These are phyloP conservation scores for Coelastrella sp. DNA, from an alignment of 139 green algal species.

Conservation along the genomic window DNA sequence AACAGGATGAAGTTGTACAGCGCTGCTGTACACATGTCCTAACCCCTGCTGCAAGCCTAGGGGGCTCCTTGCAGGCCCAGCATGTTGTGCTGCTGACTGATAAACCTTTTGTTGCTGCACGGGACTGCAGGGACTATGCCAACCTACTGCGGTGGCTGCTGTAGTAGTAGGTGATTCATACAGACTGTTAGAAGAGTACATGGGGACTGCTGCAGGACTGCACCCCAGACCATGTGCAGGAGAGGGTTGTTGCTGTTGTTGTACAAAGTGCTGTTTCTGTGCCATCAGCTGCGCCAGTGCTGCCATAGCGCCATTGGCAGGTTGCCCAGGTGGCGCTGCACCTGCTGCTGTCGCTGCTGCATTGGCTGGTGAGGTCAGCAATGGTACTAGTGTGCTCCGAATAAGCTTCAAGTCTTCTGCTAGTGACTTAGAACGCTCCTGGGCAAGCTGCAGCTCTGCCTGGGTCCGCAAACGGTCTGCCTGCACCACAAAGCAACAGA, in stretches of 20 bases:
- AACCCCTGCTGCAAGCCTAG: not conserved
- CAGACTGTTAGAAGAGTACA: not conserved
- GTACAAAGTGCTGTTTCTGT: not conserved
- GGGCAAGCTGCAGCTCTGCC: slow-evolving; percentile 38
- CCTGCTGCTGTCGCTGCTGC: not conserved
- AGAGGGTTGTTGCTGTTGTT: too few species aligned
- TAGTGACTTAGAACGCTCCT: slow-evolving; percentile 32
- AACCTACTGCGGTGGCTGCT: not conserved
- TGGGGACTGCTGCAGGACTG: too few species aligned
- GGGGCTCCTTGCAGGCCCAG: not conserved
- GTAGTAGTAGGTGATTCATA: too few species aligned
- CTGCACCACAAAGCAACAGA: not conserved
- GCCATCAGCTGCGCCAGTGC: slow-evolving; percentile 20
- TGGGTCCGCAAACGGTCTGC: slow-evolving; percentile 31
- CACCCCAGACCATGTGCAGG: too few species aligned
- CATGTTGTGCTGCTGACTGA: not conserved
- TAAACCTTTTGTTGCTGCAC: too few species aligned
- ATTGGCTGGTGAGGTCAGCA: not conserved
- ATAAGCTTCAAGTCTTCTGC: slow-evolving; percentile 14
- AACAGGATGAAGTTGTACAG: too few species aligned
- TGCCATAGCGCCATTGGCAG: slow-evolving; percentile 16
- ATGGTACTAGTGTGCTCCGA: slow-evolving; percentile 36
- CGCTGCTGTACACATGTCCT: not conserved
- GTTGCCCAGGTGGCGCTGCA: not conserved
- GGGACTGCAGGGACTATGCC: too few species aligned